Percentiles rank a stretch among this genome's conserved stretches.
Conservation (phyloP, 192 early-diverging fungal species). For the Nowakowskiella sp. region DNA sequence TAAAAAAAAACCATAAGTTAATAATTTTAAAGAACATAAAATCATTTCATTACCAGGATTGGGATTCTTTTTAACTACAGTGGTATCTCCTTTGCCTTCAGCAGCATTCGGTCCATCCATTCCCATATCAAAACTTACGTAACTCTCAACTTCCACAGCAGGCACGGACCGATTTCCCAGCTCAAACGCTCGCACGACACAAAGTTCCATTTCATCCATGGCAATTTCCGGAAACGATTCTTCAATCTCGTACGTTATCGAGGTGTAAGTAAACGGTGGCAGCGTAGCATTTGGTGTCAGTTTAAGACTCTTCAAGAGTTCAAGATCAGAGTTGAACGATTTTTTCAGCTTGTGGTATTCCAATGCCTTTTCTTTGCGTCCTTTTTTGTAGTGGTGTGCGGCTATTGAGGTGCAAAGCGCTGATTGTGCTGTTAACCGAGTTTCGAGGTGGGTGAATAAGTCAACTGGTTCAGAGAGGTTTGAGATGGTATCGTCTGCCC, state of each 20-base stretch:
- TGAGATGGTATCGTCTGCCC: too few species aligned
- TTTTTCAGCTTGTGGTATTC: slow-evolving; percentile 57
- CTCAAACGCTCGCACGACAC: slow-evolving; percentile 49
- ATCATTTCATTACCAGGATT: slow-evolving; percentile 40
- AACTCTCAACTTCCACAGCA: slow-evolving; percentile 50
- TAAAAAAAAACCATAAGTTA: slow-evolving; percentile 4
- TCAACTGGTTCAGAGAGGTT: too few species aligned
- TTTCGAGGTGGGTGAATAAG: slow-evolving; percentile 35
- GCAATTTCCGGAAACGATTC: slow-evolving; percentile 45
- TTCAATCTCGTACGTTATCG: slow-evolving; percentile 46
- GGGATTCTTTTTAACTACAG: slow-evolving; percentile 28
- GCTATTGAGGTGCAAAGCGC: slow-evolving; percentile 37
- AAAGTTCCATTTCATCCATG: slow-evolving; percentile 57
- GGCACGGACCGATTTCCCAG: slow-evolving; percentile 45
- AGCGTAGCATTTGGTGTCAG: slow-evolving; percentile 28
- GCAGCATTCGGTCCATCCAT: slow-evolving; percentile 37
- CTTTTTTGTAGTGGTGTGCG: slow-evolving; percentile 29
- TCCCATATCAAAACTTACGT: slow-evolving; percentile 66
- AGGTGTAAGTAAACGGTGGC: slow-evolving; percentile 50
- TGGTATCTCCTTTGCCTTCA: slow-evolving; percentile 59
- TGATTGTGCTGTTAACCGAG: slow-evolving; percentile 47
- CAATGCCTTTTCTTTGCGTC: slow-evolving; percentile 40
- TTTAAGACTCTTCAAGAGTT: slow-evolving; percentile 35
- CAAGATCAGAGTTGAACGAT: slow-evolving; percentile 40
- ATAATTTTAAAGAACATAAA: slow-evolving; percentile 1